Base-by-base conservation (phyloP, 345 rosid genomes). In the Acer negundo region DNA sequence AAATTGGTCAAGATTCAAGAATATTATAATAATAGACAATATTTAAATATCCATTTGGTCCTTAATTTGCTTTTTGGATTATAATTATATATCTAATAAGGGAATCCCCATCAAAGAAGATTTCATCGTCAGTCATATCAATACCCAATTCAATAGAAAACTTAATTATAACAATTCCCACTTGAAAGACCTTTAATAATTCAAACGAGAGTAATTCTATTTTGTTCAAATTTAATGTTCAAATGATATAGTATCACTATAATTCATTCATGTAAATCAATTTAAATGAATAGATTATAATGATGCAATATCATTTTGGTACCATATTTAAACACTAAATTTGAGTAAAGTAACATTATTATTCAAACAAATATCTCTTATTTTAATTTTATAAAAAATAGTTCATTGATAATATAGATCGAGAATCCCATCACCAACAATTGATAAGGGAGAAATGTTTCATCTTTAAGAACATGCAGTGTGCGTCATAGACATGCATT, bases 101-200 rank as follows among this genome's bases (percentile, higher is more conserved):
- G 66, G 75, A 72, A 73, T 47, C 2, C 46, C 58, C 19, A 17
- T 44, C 61, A 24, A 47, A 63, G 16, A 13, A 15, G 62, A 26
- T 9, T 24, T 47, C 49, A 46, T 74, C 38, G 69, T 63, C 61
- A 44, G 62, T 74, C 77, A 24, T 63, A 19, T 62, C 69, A 73
- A 26, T 22, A 40, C 20, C 76, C 15, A 11, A 24, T 62, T 44
- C 40, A 3, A 73, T 13, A 17, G 38, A 35, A 35, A 35, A 35
- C 38, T 35, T 35, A 35, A 35, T 35, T 35, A 35, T 35, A 35
- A 35, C 6, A 35, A 35, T 0, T 35, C 38, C 38, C 38, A 35
- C 38, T 35, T 35, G 10, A 5, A 61, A 22, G 20, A 17, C 65
- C 38, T 58, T 72, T 72, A 62, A 73, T 73, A 62, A 23, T 73